Conservation (phyloP, 1,284 basidiomycete genomes). For the Coniferiporia sulphurascens region DNA sequence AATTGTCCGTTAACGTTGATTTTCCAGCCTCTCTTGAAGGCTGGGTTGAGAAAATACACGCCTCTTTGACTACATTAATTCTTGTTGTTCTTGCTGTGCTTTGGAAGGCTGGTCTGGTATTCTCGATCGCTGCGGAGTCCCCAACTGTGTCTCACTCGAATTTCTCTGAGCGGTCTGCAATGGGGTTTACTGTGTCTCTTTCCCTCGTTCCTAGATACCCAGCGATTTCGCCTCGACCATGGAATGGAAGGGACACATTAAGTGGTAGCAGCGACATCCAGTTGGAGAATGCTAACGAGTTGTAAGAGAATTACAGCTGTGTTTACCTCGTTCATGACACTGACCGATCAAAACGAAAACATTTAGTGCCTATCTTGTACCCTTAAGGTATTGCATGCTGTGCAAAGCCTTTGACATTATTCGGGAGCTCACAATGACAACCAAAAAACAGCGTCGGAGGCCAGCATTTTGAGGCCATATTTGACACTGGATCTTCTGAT, state of each 20-base stretch:
- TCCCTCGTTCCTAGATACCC: conserved; percentile 5
- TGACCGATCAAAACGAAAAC: neutral
- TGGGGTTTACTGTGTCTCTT: conserved; percentile 10
- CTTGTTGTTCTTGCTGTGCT: neutral
- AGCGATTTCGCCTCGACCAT: neutral
- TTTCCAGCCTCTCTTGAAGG: too few species aligned
- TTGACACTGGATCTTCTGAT: conserved; percentile 56
- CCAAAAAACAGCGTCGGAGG: conserved; percentile 31
- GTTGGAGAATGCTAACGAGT: conserved; percentile 10
- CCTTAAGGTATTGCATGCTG: conserved; percentile 29
- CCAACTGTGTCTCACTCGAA: neutral
- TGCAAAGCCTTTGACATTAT: conserved; percentile 9
- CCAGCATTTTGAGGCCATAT: conserved; percentile 47
- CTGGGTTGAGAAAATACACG: too few species aligned
- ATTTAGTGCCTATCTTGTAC: conserved; percentile 37
- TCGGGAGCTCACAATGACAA: conserved; percentile 16
- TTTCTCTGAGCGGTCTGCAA: neutral
- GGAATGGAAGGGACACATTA: neutral
- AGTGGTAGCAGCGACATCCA: neutral
- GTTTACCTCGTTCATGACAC: neutral
- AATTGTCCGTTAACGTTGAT: too few species aligned
- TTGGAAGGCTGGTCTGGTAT: neutral
- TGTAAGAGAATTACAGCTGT: neutral
- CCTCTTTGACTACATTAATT: neutral
- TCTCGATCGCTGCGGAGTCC: neutral